phyloP scores from a whole-genome alignment of 169 alveolate genomes.

The Plasmodium yoelii region DNA sequence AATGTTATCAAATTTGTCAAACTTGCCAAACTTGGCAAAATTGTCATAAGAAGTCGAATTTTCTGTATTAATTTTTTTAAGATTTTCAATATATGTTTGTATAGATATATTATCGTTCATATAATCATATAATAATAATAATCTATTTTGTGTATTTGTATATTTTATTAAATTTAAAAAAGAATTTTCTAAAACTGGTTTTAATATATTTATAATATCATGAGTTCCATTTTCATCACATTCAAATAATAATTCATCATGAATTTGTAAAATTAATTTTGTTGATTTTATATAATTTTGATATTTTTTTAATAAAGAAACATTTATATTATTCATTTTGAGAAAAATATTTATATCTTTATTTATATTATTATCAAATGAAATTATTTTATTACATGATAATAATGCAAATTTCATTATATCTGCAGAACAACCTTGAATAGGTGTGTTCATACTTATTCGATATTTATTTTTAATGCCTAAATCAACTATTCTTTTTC shows the following conservation, averaged over 20 bases:
- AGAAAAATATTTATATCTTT: not conserved
- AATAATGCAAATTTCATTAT: constrained; percentile 80
- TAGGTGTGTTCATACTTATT: constrained; percentile 83
- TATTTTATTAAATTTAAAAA: constrained; percentile 71
- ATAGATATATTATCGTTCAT: constrained; percentile 73
- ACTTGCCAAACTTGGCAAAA: no score
- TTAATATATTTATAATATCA: constrained; percentile 29
- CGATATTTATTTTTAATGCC: constrained; percentile 75
- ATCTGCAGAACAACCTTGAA: constrained; percentile 85
- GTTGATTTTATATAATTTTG: constrained; percentile 33
- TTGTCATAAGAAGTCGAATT: not conserved
- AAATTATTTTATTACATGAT: constrained; percentile 25
- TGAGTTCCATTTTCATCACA: constrained; percentile 26
- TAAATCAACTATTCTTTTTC: constrained; percentile 72
- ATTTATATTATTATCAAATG: not conserved
- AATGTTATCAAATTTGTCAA: not conserved
- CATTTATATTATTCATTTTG: constrained; percentile 35
- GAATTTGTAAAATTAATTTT: constrained; percentile 80
- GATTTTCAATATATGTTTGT: constrained; percentile 46
- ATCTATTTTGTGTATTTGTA: constrained; percentile 56
- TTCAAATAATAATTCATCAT: constrained; percentile 82
- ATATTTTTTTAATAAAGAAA: not conserved
- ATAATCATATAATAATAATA: constrained; percentile 35
- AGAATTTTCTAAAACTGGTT: constrained; percentile 72
- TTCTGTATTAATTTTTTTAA: constrained; percentile 15